phyloP scores from a whole-genome alignment of 2,329 filamentous ascomycete species.

The Westerdykella ornata region DNA sequence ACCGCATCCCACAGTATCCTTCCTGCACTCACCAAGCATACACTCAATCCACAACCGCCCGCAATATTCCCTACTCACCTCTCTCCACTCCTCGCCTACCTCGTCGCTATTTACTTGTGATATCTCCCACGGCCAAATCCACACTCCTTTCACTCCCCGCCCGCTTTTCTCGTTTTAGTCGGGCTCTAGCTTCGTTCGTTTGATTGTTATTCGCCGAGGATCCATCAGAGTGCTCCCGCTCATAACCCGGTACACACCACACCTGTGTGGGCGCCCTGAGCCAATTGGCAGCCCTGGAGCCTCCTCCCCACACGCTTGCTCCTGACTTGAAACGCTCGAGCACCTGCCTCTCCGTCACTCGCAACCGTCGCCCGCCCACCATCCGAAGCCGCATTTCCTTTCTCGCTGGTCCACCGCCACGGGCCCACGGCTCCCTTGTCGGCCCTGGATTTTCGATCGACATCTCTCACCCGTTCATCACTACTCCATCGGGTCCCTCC shows the following conservation, averaged over 20 bases:
- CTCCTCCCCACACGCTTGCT: slow-evolving; percentile 30
- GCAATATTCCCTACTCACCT: slow-evolving; percentile 15
- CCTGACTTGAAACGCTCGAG: slow-evolving; percentile 35
- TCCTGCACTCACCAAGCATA: slow-evolving; percentile 19
- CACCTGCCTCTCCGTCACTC: slow-evolving; percentile 30
- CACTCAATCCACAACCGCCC: slow-evolving; percentile 27
- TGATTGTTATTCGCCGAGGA: slow-evolving; percentile 10
- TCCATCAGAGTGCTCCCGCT: slow-evolving; percentile 5
- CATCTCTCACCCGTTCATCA: slow-evolving; percentile 32
- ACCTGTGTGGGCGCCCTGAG: no score
- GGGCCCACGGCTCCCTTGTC: slow-evolving; percentile 33
- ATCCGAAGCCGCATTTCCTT: slow-evolving; percentile 11
- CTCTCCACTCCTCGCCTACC: no score
- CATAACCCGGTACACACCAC: background rate
- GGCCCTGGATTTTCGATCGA: slow-evolving; percentile 34
- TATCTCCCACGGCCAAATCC: no score
- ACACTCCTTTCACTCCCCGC: slow-evolving; percentile 25
- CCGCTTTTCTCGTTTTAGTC: slow-evolving; percentile 29
- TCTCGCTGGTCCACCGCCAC: slow-evolving; percentile 36
- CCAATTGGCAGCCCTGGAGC: slow-evolving; percentile 3
- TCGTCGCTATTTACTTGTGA: no score
- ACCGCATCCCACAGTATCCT: no score
- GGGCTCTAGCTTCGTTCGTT: slow-evolving; percentile 13
- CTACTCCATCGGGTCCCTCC: slow-evolving; percentile 28
- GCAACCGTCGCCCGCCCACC: slow-evolving; percentile 19